Evolutionary conservation across 192 early-diverging fungal genomes (phyloP), one percentile per base, ranked within the genome.

Genomic region (Umbelopsis sp.): DNA sequence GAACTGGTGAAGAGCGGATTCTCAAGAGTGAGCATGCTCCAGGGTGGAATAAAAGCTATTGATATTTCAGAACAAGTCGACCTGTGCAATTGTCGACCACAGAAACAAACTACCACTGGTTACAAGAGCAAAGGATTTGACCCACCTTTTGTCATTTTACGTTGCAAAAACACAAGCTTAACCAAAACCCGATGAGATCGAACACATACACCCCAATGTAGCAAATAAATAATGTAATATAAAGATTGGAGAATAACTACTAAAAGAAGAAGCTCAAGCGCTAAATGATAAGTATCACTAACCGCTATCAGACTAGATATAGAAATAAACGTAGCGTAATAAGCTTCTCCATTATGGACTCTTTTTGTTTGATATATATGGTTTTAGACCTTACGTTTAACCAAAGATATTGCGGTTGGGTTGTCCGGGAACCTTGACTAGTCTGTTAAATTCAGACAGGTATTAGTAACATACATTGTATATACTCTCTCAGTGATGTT

Each of bases 1-100:
- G 70, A 80, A 22, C 69, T 86, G 21, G 87, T 88, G 0, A 41
- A 76, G 14, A 73, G 62, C 16, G 49, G 72, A 2, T 86, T 88
- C 45, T 32, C 78, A 24, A 71, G 84, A 25, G 83, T 85, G 12
- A 81, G 82, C 2, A 70, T 83, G 6, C 68, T 88, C 43, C 80
- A 84, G 51, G 87, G 87, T 12, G 84, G 87, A 0, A 80, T 88
- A 12, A 79, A 81, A 32, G 85, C 84, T 14, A 67, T 88, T 20
- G 74, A 77, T 2, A 51, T 68, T 0, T n/a, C 49, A 2, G 29
- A 70, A 68, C 44, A 54, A 32, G 66, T 70, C 8, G 51, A 68
- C 36, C 24, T 83, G 21, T 84, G 83, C 38, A 14, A 62, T 0
- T 84, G 83, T 66, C 73, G 74, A 12, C 67, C 79, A 10, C 70